Conservation (phyloP, 108 stramenopile genomes). For the Ochromonas danica region DNA sequence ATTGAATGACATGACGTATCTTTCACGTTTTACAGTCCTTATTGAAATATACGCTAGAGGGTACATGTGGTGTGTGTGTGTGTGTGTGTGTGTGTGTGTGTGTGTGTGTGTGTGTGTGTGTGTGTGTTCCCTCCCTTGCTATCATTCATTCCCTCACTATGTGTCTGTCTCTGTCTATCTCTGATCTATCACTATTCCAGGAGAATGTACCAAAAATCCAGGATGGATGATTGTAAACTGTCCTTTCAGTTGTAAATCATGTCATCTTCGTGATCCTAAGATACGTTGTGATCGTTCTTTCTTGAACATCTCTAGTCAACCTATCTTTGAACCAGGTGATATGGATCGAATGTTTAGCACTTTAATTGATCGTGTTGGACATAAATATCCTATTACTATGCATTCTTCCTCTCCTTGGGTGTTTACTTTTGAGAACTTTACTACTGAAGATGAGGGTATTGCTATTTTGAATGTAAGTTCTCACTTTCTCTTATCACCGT, state of each 20-base stretch:
- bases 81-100: too few relatives aligned
- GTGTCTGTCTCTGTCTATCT: too few relatives aligned
- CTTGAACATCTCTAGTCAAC: slow-evolving; percentile 23
- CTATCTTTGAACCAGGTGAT: slow-evolving; percentile 3
- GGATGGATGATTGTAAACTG: slow-evolving; percentile 34
- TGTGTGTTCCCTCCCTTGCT: too few relatives aligned
- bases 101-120: too few relatives aligned
- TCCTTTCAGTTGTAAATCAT: not conserved
- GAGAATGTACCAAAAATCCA: slow-evolving; percentile 28
- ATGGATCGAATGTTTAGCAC: slow-evolving; percentile 21
- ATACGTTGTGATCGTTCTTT: slow-evolving; percentile 2
- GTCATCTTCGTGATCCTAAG: slow-evolving; percentile 34
- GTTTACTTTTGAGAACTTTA: slow-evolving; percentile 21
- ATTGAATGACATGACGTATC: too few relatives aligned
- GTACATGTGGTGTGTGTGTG: too few relatives aligned
- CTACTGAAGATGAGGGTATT: not conserved
- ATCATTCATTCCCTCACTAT: too few relatives aligned
- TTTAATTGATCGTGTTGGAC: not conserved
- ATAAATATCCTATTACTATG: not conserved
- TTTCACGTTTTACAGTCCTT: too few relatives aligned
- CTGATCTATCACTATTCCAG: too few relatives aligned
- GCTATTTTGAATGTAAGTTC: not conserved
- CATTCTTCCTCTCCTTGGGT: slow-evolving; percentile 21
- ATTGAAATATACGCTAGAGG: too few relatives aligned
- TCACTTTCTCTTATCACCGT: not conserved